These are phyloP conservation scores for Haematococcus lacustris DNA, from an alignment of 139 green algal genomes.

Conservation along the genomic window DNA sequence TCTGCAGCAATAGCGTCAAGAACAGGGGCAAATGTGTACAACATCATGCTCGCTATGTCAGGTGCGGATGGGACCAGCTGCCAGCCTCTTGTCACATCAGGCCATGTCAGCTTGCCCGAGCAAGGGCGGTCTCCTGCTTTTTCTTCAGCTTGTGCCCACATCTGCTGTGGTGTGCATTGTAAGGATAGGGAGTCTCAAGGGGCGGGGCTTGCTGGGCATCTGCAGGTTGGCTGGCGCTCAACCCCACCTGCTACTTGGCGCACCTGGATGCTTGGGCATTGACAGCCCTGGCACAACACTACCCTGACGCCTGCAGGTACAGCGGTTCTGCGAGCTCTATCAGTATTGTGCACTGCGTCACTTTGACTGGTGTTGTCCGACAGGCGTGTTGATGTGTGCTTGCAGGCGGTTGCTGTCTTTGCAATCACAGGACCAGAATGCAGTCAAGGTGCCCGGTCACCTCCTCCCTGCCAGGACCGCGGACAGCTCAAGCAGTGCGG, in stretches of 20 bases:
- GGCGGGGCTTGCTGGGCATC: too few relatives aligned
- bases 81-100: too few relatives aligned
- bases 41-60: slow-evolving; percentile 9
- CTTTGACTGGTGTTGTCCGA: too few relatives aligned
- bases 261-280: neutral
- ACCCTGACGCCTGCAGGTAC: slow-evolving; percentile 12
- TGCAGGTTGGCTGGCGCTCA: slow-evolving; percentile 6
- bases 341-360: too few relatives aligned
- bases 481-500: neutral
- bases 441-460: slow-evolving; percentile 3
- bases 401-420: slow-evolving; percentile 8
- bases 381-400: too few relatives aligned
- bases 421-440: slow-evolving; percentile 3
- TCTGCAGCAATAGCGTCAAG: slow-evolving; percentile 3
- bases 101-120: too few relatives aligned
- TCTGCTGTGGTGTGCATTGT: too few relatives aligned
- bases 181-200: too few relatives aligned
- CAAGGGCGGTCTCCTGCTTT: too few relatives aligned
- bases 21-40: slow-evolving; percentile 9
- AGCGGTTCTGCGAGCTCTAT: too few relatives aligned
- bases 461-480: neutral
- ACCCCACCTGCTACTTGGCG: slow-evolving; percentile 4
- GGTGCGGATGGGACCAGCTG: too few relatives aligned
- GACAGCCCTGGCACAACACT: slow-evolving; percentile 1
- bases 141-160: too few relatives aligned